phyloP scores from a whole-genome alignment of 805 yeast species.

The Candida oleophila region DNA sequence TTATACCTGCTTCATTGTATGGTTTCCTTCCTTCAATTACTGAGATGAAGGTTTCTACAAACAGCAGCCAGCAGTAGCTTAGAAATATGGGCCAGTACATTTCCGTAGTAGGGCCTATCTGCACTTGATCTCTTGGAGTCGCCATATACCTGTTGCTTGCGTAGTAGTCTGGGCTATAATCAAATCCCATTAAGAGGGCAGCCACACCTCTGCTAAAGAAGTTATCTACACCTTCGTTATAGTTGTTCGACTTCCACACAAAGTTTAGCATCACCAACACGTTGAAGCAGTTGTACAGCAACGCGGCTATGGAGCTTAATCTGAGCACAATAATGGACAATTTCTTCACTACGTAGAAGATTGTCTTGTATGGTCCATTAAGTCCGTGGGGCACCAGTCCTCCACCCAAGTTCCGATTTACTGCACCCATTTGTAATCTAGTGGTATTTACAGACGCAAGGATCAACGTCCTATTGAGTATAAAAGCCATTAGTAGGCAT shows the following conservation, averaged over 20 bases:
- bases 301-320: slow-evolving; percentile 22
- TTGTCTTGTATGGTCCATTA: background rate
- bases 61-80: slow-evolving; percentile 58
- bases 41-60: slow-evolving; percentile 63
- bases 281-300: slow-evolving; percentile 23
- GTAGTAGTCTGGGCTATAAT: slow-evolving; percentile 21
- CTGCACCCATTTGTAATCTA: slow-evolving; percentile 13
- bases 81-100: slow-evolving; percentile 60
- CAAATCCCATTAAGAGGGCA: slow-evolving; percentile 5
- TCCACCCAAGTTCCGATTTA: background rate
- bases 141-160: slow-evolving; percentile 26
- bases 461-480: slow-evolving; percentile 36
- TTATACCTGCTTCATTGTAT: slow-evolving; percentile 62
- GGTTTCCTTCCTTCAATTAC: slow-evolving; percentile 56
- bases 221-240: slow-evolving; percentile 12
- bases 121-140: slow-evolving; percentile 25
- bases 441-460: slow-evolving; percentile 36
- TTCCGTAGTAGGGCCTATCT: slow-evolving; percentile 49
- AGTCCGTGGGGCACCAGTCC: slow-evolving; percentile 15
- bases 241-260: slow-evolving; percentile 14
- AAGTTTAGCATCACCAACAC: slow-evolving; percentile 34
- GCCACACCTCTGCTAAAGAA: slow-evolving; percentile 15
- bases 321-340: slow-evolving; percentile 26
- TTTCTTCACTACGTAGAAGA: slow-evolving; percentile 6
- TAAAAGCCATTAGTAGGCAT: slow-evolving; percentile 37